Percentiles rank a stretch among this genome's conserved stretches.
Conservation (phyloP, 2,329 filamentous ascomycete species). For the Penicillium sp. region DNA sequence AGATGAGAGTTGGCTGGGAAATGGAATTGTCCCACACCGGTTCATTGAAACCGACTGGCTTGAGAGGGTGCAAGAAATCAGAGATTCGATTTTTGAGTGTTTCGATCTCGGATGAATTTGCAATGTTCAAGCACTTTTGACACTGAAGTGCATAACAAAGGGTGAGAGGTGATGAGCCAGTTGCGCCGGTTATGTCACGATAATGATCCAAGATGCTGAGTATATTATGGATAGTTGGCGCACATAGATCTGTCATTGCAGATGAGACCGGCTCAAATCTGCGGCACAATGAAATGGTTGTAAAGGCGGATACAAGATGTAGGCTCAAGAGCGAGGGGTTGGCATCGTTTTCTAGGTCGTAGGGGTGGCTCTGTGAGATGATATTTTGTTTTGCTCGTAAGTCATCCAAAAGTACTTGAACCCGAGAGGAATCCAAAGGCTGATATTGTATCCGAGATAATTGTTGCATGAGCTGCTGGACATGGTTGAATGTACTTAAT, state of each 20-base stretch:
- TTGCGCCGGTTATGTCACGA: conserved; percentile 10
- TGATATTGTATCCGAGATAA: conserved; percentile 5
- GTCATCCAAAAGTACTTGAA: neutral
- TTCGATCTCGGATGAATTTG: neutral
- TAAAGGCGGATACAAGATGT: conserved; percentile 20
- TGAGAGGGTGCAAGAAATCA: neutral
- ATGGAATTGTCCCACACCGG: neutral
- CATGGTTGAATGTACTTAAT: conserved; percentile 20
- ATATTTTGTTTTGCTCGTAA: conserved; percentile 6
- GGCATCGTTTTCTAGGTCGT: neutral
- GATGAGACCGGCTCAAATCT: conserved; percentile 1
- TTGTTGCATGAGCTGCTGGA: conserved; percentile 15
- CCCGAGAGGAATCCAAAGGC: neutral
- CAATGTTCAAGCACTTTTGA: conserved; percentile 7
- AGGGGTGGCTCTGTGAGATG: conserved; percentile 5
- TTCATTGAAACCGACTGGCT: neutral
- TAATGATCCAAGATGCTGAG: conserved; percentile 19
- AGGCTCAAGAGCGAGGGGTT: conserved; percentile 19
- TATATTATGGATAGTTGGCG: conserved; percentile 1
- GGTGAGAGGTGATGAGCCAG: conserved; percentile 14
- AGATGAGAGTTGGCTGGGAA: neutral
- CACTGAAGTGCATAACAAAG: conserved; percentile 19
- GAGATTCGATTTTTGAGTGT: neutral
- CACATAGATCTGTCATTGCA: conserved; percentile 5
- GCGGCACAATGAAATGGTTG: conserved; percentile 9